These are phyloP conservation scores for Neocucurbitaria cava DNA, from an alignment of 2,329 filamentous ascomycete genomes.

Conservation along the genomic window DNA sequence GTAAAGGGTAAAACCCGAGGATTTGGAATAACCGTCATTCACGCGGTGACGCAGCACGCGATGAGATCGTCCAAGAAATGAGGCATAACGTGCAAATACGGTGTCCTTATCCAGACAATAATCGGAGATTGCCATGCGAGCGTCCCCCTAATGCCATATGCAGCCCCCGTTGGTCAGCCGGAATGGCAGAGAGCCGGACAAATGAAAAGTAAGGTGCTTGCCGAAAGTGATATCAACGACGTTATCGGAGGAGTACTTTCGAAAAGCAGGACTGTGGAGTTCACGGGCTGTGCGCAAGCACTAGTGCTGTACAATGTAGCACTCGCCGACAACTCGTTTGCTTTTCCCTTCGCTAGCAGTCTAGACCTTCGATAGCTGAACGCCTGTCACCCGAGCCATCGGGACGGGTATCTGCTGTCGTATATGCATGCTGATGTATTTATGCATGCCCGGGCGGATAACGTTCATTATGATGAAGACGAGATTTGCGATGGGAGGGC, in stretches of 20 bases:
- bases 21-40: neutral
- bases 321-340: constrained; percentile 3
- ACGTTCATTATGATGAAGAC: neutral
- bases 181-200: neutral
- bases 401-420: constrained; percentile 17
- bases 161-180: neutral
- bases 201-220: neutral
- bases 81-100: constrained; percentile 8
- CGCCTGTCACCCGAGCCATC: constrained; percentile 23
- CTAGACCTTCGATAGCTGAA: constrained; percentile 7
- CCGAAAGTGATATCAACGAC: constrained; percentile 5
- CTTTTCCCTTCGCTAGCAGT: neutral
- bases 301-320: constrained; percentile 14
- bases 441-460: neutral
- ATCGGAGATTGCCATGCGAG: neutral
- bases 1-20: neutral
- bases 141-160: constrained; percentile 8
- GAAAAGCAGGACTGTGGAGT: neutral
- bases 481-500: neutral
- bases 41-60: neutral
- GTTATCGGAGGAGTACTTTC: neutral
- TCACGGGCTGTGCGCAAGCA: neutral
- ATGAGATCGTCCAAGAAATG: constrained; percentile 4
- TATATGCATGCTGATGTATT: constrained; percentile 10
- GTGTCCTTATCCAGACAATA: neutral